Evolutionary conservation across 2,329 filamentous ascomycete genomes (phyloP).

Genomic region (Alternaria hordeiaustralica): DNA sequence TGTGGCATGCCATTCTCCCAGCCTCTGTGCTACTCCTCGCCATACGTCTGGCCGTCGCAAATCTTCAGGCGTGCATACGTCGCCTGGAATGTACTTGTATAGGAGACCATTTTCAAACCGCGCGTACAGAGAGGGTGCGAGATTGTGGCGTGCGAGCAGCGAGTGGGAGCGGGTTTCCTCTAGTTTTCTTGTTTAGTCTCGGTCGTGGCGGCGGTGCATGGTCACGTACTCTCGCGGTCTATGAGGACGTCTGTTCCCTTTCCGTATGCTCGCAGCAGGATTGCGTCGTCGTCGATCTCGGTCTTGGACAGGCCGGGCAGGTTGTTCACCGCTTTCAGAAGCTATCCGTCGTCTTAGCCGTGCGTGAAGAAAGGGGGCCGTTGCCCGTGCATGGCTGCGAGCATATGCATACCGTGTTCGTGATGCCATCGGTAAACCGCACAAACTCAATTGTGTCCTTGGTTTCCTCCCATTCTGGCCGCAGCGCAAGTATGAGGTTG

Average conservation of each 20-base stretch:
- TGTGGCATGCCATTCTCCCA: conserved; percentile 91
- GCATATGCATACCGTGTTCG: conserved; percentile 74
- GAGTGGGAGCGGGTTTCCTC: conserved; percentile 76
- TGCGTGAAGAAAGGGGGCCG: not conserved
- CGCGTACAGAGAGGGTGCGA: conserved; percentile 86
- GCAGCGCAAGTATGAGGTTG: conserved; percentile 77
- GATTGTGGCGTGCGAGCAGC: conserved; percentile 79
- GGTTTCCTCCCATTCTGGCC: conserved; percentile 80
- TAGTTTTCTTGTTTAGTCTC: conserved; percentile 39
- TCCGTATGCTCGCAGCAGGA: conserved; percentile 91
- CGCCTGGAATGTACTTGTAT: conserved; percentile 87
- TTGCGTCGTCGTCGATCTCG: conserved; percentile 80
- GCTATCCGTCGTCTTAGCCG: conserved; percentile 36
- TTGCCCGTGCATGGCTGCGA: not conserved
- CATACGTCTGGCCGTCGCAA: conserved; percentile 78
- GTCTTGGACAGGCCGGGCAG: conserved; percentile 73
- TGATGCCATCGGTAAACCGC: conserved; percentile 97
- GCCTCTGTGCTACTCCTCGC: conserved; percentile 78
- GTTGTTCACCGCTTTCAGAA: conserved; percentile 78
- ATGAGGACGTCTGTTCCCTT: conserved; percentile 94
- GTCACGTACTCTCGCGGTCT: conserved; percentile 80
- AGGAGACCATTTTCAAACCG: conserved; percentile 96
- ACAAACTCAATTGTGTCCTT: conserved; percentile 81
- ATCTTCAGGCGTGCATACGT: conserved; percentile 80
- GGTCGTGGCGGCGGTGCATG: not conserved